Evolutionary conservation across 2,329 filamentous ascomycete species (phyloP).

Genomic region (Fusarium longipes): DNA sequence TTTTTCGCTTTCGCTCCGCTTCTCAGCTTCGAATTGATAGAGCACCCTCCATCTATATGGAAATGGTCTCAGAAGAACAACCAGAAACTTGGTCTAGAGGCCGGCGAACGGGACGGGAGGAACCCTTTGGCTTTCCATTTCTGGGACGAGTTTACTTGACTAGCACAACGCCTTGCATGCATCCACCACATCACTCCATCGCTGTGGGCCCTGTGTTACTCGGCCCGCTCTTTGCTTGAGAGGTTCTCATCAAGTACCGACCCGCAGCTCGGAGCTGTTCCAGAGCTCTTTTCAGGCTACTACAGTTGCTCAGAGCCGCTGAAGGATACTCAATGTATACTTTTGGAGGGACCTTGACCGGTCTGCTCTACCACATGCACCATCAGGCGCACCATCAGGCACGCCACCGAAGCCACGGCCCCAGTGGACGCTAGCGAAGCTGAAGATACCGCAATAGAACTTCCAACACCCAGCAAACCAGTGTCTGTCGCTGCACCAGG

Average conservation of each 20-base stretch:
- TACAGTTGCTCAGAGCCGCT: constrained; percentile 3
- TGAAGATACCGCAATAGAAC: constrained; percentile 25
- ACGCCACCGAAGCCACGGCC: constrained; percentile 45
- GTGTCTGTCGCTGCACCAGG: neutral
- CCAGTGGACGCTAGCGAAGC: constrained; percentile 43
- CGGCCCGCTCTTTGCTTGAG: constrained; percentile 14
- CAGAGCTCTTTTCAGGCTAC: constrained; percentile 4
- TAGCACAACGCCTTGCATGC: constrained; percentile 47
- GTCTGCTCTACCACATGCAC: constrained; percentile 34
- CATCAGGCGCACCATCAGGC: constrained; percentile 38
- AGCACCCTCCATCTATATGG: constrained; percentile 1
- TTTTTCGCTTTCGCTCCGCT: neutral
- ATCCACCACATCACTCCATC: constrained; percentile 43
- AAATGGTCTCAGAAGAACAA: constrained; percentile 22
- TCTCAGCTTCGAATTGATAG: neutral
- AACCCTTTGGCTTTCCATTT: constrained; percentile 43
- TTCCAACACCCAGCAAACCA: neutral
- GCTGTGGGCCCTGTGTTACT: constrained; percentile 40
- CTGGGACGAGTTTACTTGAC: constrained; percentile 40
- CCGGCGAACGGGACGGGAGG: constrained; percentile 46
- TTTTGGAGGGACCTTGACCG: constrained; percentile 22
- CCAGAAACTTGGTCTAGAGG: constrained; percentile 20
- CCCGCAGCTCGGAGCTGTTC: neutral
- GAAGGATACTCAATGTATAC: constrained; percentile 28
- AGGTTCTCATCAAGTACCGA: constrained; percentile 23